These are phyloP conservation scores for Neocallimastix lanati DNA, from an alignment of 192 early-diverging fungal genomes.

Conservation along the genomic window DNA sequence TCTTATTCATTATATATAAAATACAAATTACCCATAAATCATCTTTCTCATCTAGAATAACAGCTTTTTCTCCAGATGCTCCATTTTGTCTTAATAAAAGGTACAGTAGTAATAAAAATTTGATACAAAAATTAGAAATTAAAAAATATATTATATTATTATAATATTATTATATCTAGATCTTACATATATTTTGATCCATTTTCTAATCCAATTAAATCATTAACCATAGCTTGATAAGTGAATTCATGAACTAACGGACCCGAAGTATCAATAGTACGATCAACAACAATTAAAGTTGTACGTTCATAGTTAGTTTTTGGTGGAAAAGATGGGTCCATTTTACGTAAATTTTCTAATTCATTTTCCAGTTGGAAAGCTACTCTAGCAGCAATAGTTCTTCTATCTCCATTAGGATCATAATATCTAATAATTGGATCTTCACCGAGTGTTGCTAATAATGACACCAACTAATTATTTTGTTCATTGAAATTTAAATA, in stretches of 20 bases:
- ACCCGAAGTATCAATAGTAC: constrained; percentile 72
- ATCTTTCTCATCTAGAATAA: constrained; percentile 56
- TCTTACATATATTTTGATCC: constrained; percentile 40
- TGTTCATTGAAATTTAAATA: neutral
- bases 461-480: constrained; percentile 49
- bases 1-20: neutral
- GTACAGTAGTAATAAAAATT: no score
- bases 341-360: constrained; percentile 57
- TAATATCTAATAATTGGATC: constrained; percentile 85
- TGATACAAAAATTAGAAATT: constrained; percentile 1
- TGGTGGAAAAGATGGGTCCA: constrained; percentile 41
- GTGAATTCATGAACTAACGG: constrained; percentile 97
- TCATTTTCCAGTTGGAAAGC: constrained; percentile 62
- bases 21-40: constrained; percentile 35
- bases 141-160: constrained; percentile 11
- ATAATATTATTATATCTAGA: no score
- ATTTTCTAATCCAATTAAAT: constrained; percentile 54
- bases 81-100: constrained; percentile 2
- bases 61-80: constrained; percentile 17
- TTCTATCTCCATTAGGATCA: constrained; percentile 50
- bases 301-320: constrained; percentile 23
- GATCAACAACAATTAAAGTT: constrained; percentile 75
- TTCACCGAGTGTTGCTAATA: constrained; percentile 73
- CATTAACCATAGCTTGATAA: constrained; percentile 95
- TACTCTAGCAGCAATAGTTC: constrained; percentile 48